phyloP scores from a whole-genome alignment of 495 filamentous ascomycete genomes.

The Cercophora newfieldiana region DNA sequence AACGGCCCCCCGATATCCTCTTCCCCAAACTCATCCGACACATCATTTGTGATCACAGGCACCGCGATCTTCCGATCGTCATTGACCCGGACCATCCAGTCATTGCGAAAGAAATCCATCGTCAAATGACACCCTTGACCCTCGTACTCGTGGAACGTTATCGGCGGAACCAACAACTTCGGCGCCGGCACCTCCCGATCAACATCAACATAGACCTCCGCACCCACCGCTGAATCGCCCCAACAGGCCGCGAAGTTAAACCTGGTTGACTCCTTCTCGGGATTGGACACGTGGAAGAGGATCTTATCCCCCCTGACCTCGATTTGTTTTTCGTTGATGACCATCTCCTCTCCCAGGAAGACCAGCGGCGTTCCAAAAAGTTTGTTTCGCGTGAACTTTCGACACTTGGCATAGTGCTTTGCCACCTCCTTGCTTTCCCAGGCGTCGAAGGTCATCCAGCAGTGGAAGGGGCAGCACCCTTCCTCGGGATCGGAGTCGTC shows the following conservation, averaged over 20 bases:
- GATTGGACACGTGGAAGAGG: neutral
- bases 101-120: conserved; percentile 11
- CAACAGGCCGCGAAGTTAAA: conserved; percentile 14
- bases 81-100: conserved; percentile 2
- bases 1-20: conserved; percentile 3
- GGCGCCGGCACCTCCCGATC: neutral
- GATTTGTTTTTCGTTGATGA: neutral
- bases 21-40: conserved; percentile 5
- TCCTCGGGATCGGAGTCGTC: neutral
- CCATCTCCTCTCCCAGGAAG: neutral
- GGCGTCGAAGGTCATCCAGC: neutral
- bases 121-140: conserved; percentile 3
- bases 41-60: conserved; percentile 2
- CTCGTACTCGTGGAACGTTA: neutral
- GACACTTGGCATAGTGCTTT: neutral
- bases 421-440: neutral
- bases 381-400: neutral
- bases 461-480: conserved; percentile 6
- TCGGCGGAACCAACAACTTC: conserved; percentile 5
- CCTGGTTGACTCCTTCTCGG: neutral
- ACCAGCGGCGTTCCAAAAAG: neutral
- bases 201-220: conserved; percentile 5
- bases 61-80: neutral
- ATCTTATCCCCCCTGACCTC: neutral
- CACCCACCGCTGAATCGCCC: conserved; percentile 5